phyloP scores from a whole-genome alignment of 257 asterid species.

The Ballota nigra region DNA sequence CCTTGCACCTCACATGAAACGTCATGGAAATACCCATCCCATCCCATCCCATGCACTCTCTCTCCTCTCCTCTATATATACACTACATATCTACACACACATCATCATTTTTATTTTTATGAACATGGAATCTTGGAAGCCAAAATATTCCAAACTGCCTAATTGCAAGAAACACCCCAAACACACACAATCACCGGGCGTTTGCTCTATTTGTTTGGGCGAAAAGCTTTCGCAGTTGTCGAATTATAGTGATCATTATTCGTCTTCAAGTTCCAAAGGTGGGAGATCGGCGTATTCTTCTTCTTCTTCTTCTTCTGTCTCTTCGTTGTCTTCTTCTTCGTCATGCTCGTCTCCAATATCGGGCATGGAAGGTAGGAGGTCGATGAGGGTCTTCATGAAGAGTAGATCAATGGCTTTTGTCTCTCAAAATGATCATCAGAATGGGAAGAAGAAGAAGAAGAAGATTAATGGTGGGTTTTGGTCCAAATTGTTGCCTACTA shows the following conservation, averaged over 20 bases:
- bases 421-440: background rate
- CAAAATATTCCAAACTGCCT: too few relatives aligned
- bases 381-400: slow-evolving; percentile 36
- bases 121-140: slow-evolving; percentile 38
- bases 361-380: background rate
- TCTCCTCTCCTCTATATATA: background rate
- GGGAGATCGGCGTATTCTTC: slow-evolving; percentile 28
- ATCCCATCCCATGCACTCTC: background rate
- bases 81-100: background rate
- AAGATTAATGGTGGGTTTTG: slow-evolving; percentile 48
- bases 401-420: slow-evolving; percentile 51
- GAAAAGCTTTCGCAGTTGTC: slow-evolving; percentile 47
- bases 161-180: slow-evolving; percentile 68
- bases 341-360: slow-evolving; percentile 55
- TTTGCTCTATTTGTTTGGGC: slow-evolving; percentile 62
- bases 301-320: slow-evolving; percentile 43
- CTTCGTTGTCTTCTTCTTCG: slow-evolving; percentile 56
- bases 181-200: slow-evolving; percentile 70
- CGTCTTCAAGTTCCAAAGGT: slow-evolving; percentile 15
- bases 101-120: background rate
- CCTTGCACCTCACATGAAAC: slow-evolving; percentile 50
- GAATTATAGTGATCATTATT: background rate
- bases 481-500: slow-evolving; percentile 44
- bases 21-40: slow-evolving; percentile 52
- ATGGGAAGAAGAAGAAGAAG: too few relatives aligned